phyloP scores from a whole-genome alignment of 1,139 yeast species.

The Debaryomyces psychrophilus region DNA sequence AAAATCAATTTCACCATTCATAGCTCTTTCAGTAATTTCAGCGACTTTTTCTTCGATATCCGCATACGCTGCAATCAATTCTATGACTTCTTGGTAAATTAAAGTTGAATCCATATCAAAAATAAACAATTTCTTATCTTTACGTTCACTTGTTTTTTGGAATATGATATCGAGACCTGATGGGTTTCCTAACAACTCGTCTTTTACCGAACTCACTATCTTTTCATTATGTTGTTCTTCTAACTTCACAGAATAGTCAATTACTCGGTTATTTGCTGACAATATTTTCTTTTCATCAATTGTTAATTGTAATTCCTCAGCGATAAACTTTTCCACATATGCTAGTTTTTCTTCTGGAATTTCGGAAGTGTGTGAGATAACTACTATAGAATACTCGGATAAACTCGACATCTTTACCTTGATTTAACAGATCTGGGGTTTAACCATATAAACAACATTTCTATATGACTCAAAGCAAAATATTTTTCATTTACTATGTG shows the following conservation, averaged over 20 bases:
- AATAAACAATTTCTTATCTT: conserved; percentile 67
- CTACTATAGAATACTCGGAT: conserved; percentile 20
- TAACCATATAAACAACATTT: neutral
- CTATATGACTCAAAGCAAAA: conserved; percentile 5
- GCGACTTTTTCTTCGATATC: conserved; percentile 38
- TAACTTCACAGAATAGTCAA: conserved; percentile 18
- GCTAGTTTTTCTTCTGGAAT: conserved; percentile 5
- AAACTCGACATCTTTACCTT: neutral
- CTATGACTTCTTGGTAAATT: conserved; percentile 95
- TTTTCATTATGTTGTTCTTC: conserved; percentile 12
- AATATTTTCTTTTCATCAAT: conserved; percentile 10
- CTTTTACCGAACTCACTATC: conserved; percentile 12
- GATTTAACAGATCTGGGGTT: neutral
- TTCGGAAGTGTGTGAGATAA: conserved; percentile 20
- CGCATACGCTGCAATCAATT: conserved; percentile 74
- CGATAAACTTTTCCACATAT: conserved; percentile 13
- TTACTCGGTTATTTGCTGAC: conserved; percentile 16
- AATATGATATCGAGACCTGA: conserved; percentile 36
- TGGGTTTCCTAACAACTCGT: conserved; percentile 6
- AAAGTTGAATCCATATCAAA: conserved; percentile 98
- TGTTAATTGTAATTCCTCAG: conserved; percentile 13
- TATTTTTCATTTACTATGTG: conserved; percentile 1
- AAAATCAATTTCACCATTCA: conserved; percentile 97
- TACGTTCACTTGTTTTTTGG: conserved; percentile 37
- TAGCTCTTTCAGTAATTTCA: conserved; percentile 86